These are phyloP conservation scores for Elsinoe fawcettii DNA, from an alignment of 2,329 filamentous ascomycete genomes.

Conservation along the genomic window DNA sequence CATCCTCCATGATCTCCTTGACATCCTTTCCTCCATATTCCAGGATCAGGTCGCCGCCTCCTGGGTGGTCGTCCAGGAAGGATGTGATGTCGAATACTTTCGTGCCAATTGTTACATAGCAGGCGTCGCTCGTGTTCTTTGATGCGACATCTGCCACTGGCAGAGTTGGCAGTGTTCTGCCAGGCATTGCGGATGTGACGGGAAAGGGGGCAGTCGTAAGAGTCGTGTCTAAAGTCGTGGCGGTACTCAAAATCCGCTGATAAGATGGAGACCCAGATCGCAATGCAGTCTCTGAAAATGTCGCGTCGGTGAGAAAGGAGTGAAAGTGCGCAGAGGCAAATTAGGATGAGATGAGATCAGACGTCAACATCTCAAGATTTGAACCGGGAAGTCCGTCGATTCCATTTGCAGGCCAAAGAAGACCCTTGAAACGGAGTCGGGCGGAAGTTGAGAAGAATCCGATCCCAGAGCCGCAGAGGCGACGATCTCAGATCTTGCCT, in stretches of 20 bases:
- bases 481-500: not conserved
- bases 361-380: not conserved
- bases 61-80: constrained; percentile 84
- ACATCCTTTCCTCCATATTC: constrained; percentile 88
- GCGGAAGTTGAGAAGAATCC: not conserved
- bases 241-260: not conserved
- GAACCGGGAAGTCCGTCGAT: not conserved
- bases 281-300: not conserved
- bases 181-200: constrained; percentile 53
- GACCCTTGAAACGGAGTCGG: constrained; percentile 4
- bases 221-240: not conserved
- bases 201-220: not conserved
- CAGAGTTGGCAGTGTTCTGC: constrained; percentile 73
- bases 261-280: not conserved
- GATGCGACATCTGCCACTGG: constrained; percentile 70
- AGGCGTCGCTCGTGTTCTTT: constrained; percentile 73
- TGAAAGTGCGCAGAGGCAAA: constrained; percentile 3
- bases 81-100: constrained; percentile 94
- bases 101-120: constrained; percentile 82
- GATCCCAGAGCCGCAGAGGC: not conserved
- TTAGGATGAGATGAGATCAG: constrained; percentile 6
- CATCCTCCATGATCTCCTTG: constrained; percentile 71
- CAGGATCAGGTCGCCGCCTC: constrained; percentile 78
- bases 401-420: not conserved
- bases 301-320: not conserved